Conservation (phyloP, 2,329 filamentous ascomycete genomes). For the Cytospora piceae region DNA sequence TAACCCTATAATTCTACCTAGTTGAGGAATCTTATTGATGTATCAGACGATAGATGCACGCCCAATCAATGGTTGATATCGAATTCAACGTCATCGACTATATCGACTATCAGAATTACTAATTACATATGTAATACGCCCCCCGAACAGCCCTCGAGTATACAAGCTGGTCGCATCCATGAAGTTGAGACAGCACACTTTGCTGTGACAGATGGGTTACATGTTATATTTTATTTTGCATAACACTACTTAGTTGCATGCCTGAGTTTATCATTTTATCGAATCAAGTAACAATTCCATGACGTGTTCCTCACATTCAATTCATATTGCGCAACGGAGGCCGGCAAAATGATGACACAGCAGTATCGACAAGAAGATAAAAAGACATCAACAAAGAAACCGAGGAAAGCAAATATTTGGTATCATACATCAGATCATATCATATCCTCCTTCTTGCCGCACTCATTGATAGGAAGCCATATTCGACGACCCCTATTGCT, state of each 20-base stretch:
- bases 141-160: no score
- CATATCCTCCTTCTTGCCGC: background rate
- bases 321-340: background rate
- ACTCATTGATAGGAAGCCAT: background rate
- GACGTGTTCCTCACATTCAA: background rate
- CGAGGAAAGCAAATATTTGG: slow-evolving; percentile 6
- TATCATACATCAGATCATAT: slow-evolving; percentile 24
- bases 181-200: no score
- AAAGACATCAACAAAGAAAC: background rate
- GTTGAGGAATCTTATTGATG: no score
- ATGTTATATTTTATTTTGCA: no score
- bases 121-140: no score
- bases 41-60: no score
- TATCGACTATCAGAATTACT: no score
- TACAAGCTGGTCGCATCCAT: no score
- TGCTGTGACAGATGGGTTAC: background rate
- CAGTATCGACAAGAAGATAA: background rate
- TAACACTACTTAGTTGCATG: background rate
- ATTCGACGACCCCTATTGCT: background rate
- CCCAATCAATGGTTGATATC: no score
- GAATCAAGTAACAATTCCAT: background rate
- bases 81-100: no score
- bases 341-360: background rate
- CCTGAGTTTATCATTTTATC: background rate
- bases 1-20: no score